Evolutionary conservation across 495 filamentous ascomycete genomes (phyloP).

Genomic region (Peziza echinospora): DNA sequence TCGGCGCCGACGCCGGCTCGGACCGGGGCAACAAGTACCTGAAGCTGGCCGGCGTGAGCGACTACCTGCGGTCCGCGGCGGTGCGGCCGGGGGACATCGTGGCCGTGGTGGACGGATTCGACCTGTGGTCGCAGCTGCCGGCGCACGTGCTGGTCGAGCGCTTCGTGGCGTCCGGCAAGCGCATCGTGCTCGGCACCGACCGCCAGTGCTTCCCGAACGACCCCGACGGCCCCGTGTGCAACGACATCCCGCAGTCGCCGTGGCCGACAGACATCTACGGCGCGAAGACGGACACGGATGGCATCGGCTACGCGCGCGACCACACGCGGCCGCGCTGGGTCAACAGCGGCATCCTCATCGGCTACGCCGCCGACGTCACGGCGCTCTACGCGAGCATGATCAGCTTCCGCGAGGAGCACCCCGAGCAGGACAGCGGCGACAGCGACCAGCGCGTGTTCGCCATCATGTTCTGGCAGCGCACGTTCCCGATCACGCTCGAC

Average conservation of each 20-base stretch:
- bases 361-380: neutral
- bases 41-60: neutral
- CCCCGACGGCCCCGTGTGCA: neutral
- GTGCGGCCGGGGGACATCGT: neutral
- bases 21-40: neutral
- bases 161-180: slow-evolving; percentile 5
- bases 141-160: slow-evolving; percentile 11
- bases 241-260: neutral
- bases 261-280: neutral
- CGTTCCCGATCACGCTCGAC: neutral
- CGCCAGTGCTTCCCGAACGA: slow-evolving; percentile 8
- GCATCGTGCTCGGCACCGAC: slow-evolving; percentile 9
- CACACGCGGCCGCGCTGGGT: neutral
- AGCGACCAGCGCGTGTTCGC: neutral
- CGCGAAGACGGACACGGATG: neutral
- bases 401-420: neutral
- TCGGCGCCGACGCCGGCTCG: neutral
- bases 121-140: slow-evolving; percentile 18
- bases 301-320: neutral
- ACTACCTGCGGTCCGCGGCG: neutral
- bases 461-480: neutral
- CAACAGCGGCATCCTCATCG: neutral
- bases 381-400: neutral
- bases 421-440: neutral
- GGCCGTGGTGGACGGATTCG: slow-evolving; percentile 14